Evolutionary conservation across 768 basidiomycete genomes (phyloP).

Genomic region (Goffeauzyma gilvescens): DNA sequence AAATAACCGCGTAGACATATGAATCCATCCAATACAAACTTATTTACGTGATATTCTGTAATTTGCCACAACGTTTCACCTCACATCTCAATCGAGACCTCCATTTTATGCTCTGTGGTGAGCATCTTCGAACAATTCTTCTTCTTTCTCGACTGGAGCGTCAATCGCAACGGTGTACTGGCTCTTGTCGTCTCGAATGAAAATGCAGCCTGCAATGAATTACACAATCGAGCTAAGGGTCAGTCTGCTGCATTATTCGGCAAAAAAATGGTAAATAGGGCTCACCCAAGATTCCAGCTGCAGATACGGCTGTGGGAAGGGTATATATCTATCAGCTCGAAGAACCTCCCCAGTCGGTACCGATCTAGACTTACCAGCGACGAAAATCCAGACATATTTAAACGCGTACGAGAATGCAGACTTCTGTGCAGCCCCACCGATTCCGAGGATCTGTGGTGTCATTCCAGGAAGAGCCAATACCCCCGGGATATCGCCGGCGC

Average conservation of each 20-base stretch:
- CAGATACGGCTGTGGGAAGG: not conserved
- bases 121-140: too few relatives aligned
- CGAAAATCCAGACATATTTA: slow-evolving; percentile 1
- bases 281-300: not conserved
- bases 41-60: too few relatives aligned
- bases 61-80: too few relatives aligned
- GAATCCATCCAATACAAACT: too few relatives aligned
- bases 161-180: slow-evolving; percentile 3
- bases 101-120: too few relatives aligned
- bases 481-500: not conserved
- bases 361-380: not conserved
- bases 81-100: too few relatives aligned
- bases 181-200: not conserved
- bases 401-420: not conserved
- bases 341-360: too few relatives aligned
- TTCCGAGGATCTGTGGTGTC: not conserved
- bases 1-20: too few relatives aligned
- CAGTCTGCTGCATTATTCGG: too few relatives aligned
- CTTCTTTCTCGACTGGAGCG: not conserved
- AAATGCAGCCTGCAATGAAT: not conserved
- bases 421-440: not conserved
- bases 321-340: not conserved
- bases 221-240: too few relatives aligned
- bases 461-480: not conserved
- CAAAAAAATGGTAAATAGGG: too few relatives aligned